Conservation (phyloP, 1,284 basidiomycete genomes). For the Flammula alnicola region DNA sequence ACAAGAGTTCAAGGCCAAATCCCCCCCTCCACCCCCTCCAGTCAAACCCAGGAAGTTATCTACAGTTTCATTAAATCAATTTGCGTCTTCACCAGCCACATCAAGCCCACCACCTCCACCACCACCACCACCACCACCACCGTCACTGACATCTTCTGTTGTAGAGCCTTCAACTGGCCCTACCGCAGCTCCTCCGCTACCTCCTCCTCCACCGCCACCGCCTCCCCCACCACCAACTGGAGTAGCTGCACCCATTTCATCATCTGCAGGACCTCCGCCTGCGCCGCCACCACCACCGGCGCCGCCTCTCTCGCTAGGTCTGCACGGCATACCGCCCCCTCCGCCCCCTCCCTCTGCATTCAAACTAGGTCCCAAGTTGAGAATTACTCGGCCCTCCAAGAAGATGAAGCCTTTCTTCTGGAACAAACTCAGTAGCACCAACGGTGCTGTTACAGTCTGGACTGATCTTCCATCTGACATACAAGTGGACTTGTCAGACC, state of each 20-base stretch:
- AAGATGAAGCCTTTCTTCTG: constrained; percentile 89
- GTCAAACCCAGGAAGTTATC: constrained; percentile 35
- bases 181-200: constrained; percentile 30
- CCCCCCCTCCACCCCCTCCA: constrained; percentile 65
- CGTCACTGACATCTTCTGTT: no score
- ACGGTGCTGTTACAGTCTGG: constrained; percentile 71
- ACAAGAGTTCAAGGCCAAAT: constrained; percentile 71
- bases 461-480: constrained; percentile 51
- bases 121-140: constrained; percentile 36
- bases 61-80: constrained; percentile 9
- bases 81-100: constrained; percentile 13
- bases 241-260: no score
- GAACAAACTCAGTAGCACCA: constrained; percentile 70
- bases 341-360: constrained; percentile 42
- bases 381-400: constrained; percentile 50
- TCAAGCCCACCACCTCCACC: constrained; percentile 25
- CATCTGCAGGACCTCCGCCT: constrained; percentile 22
- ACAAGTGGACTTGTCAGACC: constrained; percentile 66
- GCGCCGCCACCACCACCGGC: constrained; percentile 35
- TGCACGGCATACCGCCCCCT: constrained; percentile 24
- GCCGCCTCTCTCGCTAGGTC: constrained; percentile 33
- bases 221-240: constrained; percentile 34
- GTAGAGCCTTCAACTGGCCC: constrained; percentile 17
- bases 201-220: constrained; percentile 34
- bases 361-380: constrained; percentile 34